A percentile compares a stretch with the other conserved stretches of the same genome.
phyloP scores from a whole-genome alignment of 805 yeast genomes.

The Debaryomyces maramus region DNA sequence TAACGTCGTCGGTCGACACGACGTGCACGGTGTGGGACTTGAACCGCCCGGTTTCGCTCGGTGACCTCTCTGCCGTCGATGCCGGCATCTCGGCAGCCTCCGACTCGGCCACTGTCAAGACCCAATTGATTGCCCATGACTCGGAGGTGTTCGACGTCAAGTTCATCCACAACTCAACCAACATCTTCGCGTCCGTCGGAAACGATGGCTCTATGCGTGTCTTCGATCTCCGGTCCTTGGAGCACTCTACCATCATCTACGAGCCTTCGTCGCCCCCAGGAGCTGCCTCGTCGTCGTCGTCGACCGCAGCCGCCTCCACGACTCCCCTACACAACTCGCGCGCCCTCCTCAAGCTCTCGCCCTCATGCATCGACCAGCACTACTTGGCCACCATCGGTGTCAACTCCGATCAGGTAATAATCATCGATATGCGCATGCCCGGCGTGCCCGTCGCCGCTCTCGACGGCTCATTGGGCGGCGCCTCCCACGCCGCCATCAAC shows the following conservation, averaged over 20 bases:
- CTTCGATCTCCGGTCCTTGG: constrained; percentile 84
- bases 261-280: constrained; percentile 57
- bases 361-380: constrained; percentile 79
- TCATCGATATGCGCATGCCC: constrained; percentile 85
- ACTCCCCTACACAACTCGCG: constrained; percentile 27
- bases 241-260: constrained; percentile 91
- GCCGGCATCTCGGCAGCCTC: too few relatives aligned
- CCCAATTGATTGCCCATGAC: constrained; percentile 96
- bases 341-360: constrained; percentile 73
- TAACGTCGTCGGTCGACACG: constrained; percentile 90
- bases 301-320: constrained; percentile 3
- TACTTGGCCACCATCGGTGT: constrained; percentile 80
- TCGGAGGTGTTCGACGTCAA: constrained; percentile 91
- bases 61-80: too few relatives aligned
- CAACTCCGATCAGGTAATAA: constrained; percentile 60
- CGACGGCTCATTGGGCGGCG: constrained; percentile 50
- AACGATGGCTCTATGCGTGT: constrained; percentile 94
- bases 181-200: constrained; percentile 88
- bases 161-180: constrained; percentile 69
- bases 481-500: constrained; percentile 65
- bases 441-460: constrained; percentile 75
- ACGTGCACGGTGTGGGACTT: constrained; percentile 98
- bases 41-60: constrained; percentile 18
- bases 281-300: constrained; percentile 8
- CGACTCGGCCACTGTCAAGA: constrained; percentile 69